Base-by-base conservation (phyloP, 768 basidiomycete species). In the Cyclocybe cylindracea region DNA sequence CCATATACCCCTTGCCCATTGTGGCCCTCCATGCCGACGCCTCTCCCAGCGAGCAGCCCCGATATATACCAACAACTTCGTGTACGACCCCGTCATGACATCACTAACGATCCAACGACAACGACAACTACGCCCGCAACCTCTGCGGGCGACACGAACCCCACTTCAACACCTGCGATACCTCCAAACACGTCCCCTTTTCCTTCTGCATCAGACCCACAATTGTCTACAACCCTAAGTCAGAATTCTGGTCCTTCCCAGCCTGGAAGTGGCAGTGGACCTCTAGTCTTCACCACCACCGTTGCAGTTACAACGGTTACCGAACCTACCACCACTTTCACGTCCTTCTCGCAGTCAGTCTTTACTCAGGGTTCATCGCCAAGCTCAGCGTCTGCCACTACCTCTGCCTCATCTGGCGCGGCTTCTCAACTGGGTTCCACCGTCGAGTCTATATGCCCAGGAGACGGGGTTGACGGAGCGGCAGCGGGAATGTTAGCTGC, bases 381-480 rank as follows among this genome's bases (percentile, higher is more conserved):
- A 36, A 50, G 54, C 10, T 55, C 62, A 39, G 35, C 66, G 33
- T 50, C 56, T 24, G 44, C 61, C 33, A 45, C 57, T 39, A 46
- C 63, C 40, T 55, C 62, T 18, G 59, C 64, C 7, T 59, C 57
- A 36, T 60, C 65, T 29, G 64, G 62, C 31, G 57, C 59, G 13
- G 45, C 60, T 19, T 55, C 49, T 7, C 34, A 62, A 35, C 48
- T 61, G 50, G 59, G 55, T 31, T 46, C 64, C n/a, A 47, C 64
- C 34, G 54, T 67, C 36, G 59, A 61, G 33, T 58, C 76, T 11
- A 70, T 86, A 2, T 91, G 89, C 64, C 74, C 84, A 46, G 89
- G 89, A 34, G 58, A 78, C 24, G 86, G 86, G 3, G 53, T 88
- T 29, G 89, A 91, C 66, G 74, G 81, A 24, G 77, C 80, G 11